Percentiles rank a stretch among this genome's conserved stretches.
Conservation (phyloP, 1,139 yeast genomes). For the Kodamaea anthophila region DNA sequence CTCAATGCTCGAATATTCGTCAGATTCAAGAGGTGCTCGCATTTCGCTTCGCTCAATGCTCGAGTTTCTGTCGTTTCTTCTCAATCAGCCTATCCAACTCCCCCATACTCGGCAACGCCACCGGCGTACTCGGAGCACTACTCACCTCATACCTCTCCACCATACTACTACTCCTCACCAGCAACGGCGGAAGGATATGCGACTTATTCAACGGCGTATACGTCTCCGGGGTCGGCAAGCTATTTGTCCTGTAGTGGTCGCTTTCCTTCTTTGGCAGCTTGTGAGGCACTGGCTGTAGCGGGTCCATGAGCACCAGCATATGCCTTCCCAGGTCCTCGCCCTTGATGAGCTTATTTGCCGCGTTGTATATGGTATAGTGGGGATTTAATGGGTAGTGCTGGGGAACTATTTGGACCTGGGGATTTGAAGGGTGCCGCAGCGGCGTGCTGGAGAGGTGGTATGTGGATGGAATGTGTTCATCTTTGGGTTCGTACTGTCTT, state of each 20-base stretch:
- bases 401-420: conserved; percentile 21
- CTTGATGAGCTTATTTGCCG: conserved; percentile 9
- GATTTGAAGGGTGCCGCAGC: conserved; percentile 13
- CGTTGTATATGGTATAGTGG: conserved; percentile 26
- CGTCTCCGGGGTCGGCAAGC: conserved; percentile 18
- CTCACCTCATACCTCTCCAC: neutral
- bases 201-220: conserved; percentile 15
- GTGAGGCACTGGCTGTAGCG: conserved; percentile 27
- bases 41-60: too few relatives aligned
- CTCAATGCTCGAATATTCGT: too few relatives aligned
- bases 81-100: conserved; percentile 34
- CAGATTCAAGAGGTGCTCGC: too few relatives aligned
- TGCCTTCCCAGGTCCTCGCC: conserved; percentile 13
- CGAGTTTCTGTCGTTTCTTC: too few relatives aligned
- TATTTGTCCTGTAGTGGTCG: conserved; percentile 12
- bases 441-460: conserved; percentile 12
- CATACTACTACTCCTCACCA: conserved; percentile 1
- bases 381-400: conserved; percentile 36
- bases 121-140: neutral
- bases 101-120: conserved; percentile 29
- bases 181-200: conserved; percentile 5
- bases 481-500: too few relatives aligned
- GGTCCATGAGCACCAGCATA: conserved; percentile 29
- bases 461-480: too few relatives aligned
- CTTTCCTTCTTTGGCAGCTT: conserved; percentile 1